Base-by-base conservation (phyloP, 495 filamentous ascomycete genomes). In the Penicillium tannophilum region DNA sequence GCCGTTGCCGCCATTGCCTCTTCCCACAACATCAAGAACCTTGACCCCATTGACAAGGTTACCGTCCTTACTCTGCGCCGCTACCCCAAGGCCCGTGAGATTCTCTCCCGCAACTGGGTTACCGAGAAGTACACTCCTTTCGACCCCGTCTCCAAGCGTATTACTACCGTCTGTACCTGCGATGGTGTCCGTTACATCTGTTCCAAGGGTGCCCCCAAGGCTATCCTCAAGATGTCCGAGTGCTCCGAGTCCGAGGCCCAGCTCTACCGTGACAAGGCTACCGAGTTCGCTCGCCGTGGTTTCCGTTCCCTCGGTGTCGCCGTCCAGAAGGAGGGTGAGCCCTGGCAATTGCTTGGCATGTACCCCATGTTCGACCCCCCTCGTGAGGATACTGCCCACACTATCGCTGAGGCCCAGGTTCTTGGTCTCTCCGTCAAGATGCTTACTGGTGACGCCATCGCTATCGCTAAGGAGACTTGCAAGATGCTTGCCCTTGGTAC, bases 261-360 rank as follows among this genome's bases (percentile, higher is more conserved):
- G 61, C 76, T 85, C 61, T 90, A 88, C 84, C 83, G 82, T 74
- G 78, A 83, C 58, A 90, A 89, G 82, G 84, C 86, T 56, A 72
- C 82, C 52, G 87, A 90, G 67, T 90, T 90, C 74, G 88, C 88
- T 75, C 84, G 86, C 57, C 85, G 88, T 86, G 88, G 88, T 81
- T 91, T 91, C 86, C 86, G 88, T 76, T 90, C 88, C 60, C 85
- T 91, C 56, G 88, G 88, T 82, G 88, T 91, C 65, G 87, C 88
- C 58, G 81, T 84, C 69, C 82, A 84, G 78, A 85, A 86, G 76
- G 83, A 85, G 70, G 79, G 85, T 67, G 82, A 82, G 71, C 78
- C 79, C 55, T 87, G 87, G 87, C 80, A 87, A 69, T 74, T 90
- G 52, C 82, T 89, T 62, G 87, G 87, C 71, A 88, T 90, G 82